Base-by-base conservation (phyloP, 768 basidiomycete species). In the Leccinum truebloodii region DNA sequence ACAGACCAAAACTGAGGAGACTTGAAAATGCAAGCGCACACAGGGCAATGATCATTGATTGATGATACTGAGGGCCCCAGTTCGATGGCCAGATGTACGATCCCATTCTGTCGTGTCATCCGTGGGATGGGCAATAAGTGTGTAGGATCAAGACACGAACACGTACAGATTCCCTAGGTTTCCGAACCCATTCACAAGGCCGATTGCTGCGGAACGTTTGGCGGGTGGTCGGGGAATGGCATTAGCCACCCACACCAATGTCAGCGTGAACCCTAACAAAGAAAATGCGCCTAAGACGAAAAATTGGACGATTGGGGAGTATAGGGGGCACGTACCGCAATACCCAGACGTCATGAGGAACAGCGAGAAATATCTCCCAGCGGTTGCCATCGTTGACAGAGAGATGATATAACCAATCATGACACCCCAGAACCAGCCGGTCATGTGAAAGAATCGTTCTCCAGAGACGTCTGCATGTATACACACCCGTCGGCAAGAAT, bases 21-120 rank as follows among this genome's bases (percentile, higher is more conserved):
- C 71, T 68, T 39, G 72, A 64, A 20, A 79, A 60, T 3, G 63
- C 66, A 13, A 82, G 65, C 14, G 74, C 65, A 12, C 69, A 71
- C 22, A 80, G 62, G 7, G 75, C 75, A 55, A 88, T 84, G 44
- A 77, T 75, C 84, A 88, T 85, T 0, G 85, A 85, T 48, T 77
- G 85, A 52, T 86, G 85, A 65, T 88, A 88, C 61, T 78, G 64
- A 1, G 87, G 86, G 8, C 84, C 77, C 86, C 86, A 88, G n/a
- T 69, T 67, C 3, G 81, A 67, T 64, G 83, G 83, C 87, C 87
- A 88, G 0, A 81, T 78, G 65, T 81, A 87, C 0, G 85, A 86
- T 3, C 84, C 82, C 64, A 85, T 83, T 4, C 86, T 87, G 51
- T 3, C 10, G n/a, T 39, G 37, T 6, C 12, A 7, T 28, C 26